Base-by-base conservation (phyloP, 164 flowering plant species). In the Nymphaea colorata region DNA sequence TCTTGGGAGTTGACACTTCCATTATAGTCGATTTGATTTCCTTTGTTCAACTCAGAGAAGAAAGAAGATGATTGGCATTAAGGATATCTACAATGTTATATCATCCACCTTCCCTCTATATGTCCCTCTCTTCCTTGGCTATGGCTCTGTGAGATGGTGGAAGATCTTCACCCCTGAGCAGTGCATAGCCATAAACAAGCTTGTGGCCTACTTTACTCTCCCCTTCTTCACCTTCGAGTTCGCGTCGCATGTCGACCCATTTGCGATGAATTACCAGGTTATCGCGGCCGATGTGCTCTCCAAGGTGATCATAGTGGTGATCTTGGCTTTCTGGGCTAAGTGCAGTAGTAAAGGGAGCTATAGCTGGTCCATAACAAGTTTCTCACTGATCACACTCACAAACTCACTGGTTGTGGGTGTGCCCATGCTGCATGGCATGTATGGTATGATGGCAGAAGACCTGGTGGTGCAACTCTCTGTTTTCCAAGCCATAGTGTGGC, bases 201-300 rank as follows among this genome's bases (percentile, higher is more conserved):
- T 90, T 3, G 89, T 82, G 5, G 83, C 88, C 66, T 86, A 67
- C 69, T 87, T 90, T 79, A 90, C 88, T 6, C 77, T 88, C 36
- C 93, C 96, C 14, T 77, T 87, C 65, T 88, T 86, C 82, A 80
- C 83, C 60, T 81, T 90, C 62, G 80, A 85, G 57, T 90, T 90
- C 83, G 72, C 83, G 0, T 77, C 87, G 2, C 70, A 80, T 5
- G 67, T 76, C 10, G 79, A 90, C 64, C 96, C 90, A 12, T 90
- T 81, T 71, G 42, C 82, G 3, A 73, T 79, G 87, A 90, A 90
- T 75, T 80, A 73, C 51, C 62, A 16, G 14, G 83, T 86, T 71
- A 70, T 90, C 6, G 90, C 66, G 0, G 93, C 86, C 0, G 96
- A 90, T 59, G 86, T 75, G 2, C 72, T 88, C 5, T 82, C 91